These are phyloP conservation scores for Diaporthe destruens DNA, from an alignment of 2,329 filamentous ascomycete genomes.

Conservation along the genomic window DNA sequence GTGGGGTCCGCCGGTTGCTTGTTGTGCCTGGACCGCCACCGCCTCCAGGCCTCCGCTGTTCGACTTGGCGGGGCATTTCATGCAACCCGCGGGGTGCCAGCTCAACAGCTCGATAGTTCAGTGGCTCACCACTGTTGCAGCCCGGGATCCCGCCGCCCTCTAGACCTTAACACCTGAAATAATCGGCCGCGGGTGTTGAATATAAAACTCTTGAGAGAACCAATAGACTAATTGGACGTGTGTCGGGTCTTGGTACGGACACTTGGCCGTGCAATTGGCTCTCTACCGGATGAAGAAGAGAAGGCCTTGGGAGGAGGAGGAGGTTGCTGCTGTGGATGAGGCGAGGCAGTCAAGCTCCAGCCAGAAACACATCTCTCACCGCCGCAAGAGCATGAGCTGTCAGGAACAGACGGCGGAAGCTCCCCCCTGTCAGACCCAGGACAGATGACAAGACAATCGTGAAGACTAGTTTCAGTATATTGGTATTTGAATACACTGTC, in stretches of 20 bases:
- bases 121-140: not conserved
- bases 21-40: conserved; percentile 16
- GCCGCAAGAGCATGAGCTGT: conserved; percentile 14
- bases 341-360: conserved; percentile 26
- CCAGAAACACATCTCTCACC: conserved; percentile 15
- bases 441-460: not conserved
- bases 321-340: not conserved
- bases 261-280: conserved; percentile 14
- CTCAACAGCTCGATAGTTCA: conserved; percentile 14
- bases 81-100: conserved; percentile 32
- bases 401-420: not conserved
- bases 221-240: conserved; percentile 15
- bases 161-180: conserved; percentile 3
- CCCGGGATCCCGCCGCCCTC: conserved; percentile 13
- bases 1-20: conserved; percentile 31
- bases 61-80: conserved; percentile 36
- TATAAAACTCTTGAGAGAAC: conserved; percentile 15
- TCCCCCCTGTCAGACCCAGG: not conserved
- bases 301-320: conserved; percentile 3
- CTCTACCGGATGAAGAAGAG: not conserved
- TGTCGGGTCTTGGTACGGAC: not conserved
- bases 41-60: conserved; percentile 39
- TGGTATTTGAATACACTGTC: not conserved
- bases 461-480: not conserved
- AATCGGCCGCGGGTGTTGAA: not conserved